Evolutionary conservation across 2,329 filamentous ascomycete genomes (phyloP).

Genomic region (Hypoxylon sp.): DNA sequence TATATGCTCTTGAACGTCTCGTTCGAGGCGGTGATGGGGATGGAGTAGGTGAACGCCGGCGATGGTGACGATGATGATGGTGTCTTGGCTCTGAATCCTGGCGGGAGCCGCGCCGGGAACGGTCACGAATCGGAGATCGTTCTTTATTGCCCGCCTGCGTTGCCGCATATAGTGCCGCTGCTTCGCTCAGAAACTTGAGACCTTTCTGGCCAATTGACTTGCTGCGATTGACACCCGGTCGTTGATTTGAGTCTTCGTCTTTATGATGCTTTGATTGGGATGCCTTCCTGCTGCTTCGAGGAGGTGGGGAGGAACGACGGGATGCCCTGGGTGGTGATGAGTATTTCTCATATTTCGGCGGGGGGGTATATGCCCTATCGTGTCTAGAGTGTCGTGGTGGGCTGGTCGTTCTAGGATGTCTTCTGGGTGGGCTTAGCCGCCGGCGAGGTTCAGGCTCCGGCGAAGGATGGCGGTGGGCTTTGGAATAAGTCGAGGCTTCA

Average conservation of each 20-base stretch:
- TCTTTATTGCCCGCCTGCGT: slow-evolving; percentile 41
- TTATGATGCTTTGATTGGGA: slow-evolving; percentile 32
- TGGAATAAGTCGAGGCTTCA: slow-evolving; percentile 39
- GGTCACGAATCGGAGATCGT: slow-evolving; percentile 43
- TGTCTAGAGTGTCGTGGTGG: slow-evolving; percentile 46
- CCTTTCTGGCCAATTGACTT: slow-evolving; percentile 49
- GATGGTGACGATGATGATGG: slow-evolving; percentile 38
- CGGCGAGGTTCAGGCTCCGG: slow-evolving; percentile 37
- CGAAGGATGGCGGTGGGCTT: slow-evolving; percentile 38
- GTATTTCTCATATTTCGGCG: slow-evolving; percentile 14
- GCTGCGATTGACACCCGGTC: slow-evolving; percentile 47
- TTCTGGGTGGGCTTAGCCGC: slow-evolving; percentile 35
- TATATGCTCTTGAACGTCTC: slow-evolving; percentile 35
- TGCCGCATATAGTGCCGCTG: slow-evolving; percentile 50
- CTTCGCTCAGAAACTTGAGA: slow-evolving; percentile 48
- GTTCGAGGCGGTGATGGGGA: slow-evolving; percentile 44
- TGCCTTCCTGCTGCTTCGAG: slow-evolving; percentile 21
- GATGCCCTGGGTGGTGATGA: slow-evolving; percentile 38
- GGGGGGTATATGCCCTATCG: slow-evolving; percentile 27
- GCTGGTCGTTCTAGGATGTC: slow-evolving; percentile 46
- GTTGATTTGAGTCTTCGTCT: slow-evolving; percentile 42
- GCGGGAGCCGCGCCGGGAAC: slow-evolving; percentile 33
- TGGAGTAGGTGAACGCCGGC: slow-evolving; percentile 43
- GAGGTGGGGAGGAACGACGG: slow-evolving; percentile 31
- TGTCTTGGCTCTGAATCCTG: slow-evolving; percentile 29